phyloP scores from a whole-genome alignment of 768 basidiomycete genomes.

The Agaricus sinodeliciosus region DNA sequence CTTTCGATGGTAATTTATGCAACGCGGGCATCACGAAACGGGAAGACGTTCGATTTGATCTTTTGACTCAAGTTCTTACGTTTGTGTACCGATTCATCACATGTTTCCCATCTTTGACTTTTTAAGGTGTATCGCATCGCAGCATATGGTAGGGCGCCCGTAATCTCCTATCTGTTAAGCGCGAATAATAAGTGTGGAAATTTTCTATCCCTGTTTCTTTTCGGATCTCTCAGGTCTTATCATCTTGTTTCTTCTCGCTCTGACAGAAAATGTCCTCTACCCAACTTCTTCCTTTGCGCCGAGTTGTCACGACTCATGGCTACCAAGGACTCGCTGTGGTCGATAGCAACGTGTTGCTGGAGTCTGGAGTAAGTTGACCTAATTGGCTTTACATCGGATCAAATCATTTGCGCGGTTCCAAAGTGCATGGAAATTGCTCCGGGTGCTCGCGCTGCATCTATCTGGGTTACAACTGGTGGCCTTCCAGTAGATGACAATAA shows the following conservation, averaged over 20 bases:
- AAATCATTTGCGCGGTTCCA: background rate
- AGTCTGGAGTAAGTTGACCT: slow-evolving; percentile 21
- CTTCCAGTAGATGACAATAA: slow-evolving; percentile 54
- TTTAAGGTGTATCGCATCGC: background rate
- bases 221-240: slow-evolving; percentile 7
- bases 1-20: background rate
- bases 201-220: background rate
- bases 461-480: slow-evolving; percentile 45
- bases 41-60: slow-evolving; percentile 1
- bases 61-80: background rate
- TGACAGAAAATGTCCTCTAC: slow-evolving; percentile 15
- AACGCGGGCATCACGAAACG: slow-evolving; percentile 3
- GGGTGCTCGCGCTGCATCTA: slow-evolving; percentile 28
- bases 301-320: slow-evolving; percentile 47
- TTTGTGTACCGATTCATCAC: slow-evolving; percentile 6
- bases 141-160: slow-evolving; percentile 3
- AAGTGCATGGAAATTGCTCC: slow-evolving; percentile 28
- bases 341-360: slow-evolving; percentile 26
- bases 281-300: slow-evolving; percentile 33
- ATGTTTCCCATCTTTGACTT: background rate
- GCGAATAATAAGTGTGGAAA: slow-evolving; percentile 4
- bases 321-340: slow-evolving; percentile 33
- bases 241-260: slow-evolving; percentile 6
- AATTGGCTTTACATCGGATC: background rate
- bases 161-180: slow-evolving; percentile 3